Percentiles rank a stretch among this genome's conserved stretches.
Evolutionary conservation across 768 basidiomycete species (phyloP).

Genomic region (Basidioascus undulatus): DNA sequence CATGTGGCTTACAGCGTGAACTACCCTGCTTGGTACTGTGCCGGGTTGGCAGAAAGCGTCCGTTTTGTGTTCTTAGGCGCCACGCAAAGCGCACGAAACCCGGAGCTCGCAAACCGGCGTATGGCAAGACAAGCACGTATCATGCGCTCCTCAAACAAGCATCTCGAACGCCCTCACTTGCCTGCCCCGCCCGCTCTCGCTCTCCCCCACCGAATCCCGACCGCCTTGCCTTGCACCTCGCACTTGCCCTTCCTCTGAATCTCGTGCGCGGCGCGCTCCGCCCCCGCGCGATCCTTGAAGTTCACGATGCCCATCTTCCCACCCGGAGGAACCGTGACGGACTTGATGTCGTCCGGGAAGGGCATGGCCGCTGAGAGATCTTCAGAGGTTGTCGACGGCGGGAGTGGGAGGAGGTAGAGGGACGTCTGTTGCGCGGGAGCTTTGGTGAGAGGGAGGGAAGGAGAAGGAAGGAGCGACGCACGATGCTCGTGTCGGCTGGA

Average conservation of each 20-base stretch:
- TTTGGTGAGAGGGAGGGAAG: not conserved
- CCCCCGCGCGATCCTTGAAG: constrained; percentile 56
- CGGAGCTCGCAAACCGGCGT: too few relatives aligned
- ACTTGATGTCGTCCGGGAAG: constrained; percentile 46
- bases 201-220: constrained; percentile 71
- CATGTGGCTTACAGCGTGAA: too few relatives aligned
- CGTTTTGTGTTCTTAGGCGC: too few relatives aligned
- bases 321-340: constrained; percentile 63
- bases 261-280: constrained; percentile 69
- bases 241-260: constrained; percentile 79
- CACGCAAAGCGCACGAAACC: too few relatives aligned
- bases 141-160: too few relatives aligned
- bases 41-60: too few relatives aligned
- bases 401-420: constrained; percentile 54
- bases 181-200: constrained; percentile 24
- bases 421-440: constrained; percentile 33
- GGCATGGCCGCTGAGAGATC: constrained; percentile 29
- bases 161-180: too few relatives aligned
- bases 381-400: constrained; percentile 41
- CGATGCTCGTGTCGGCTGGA: constrained; percentile 67
- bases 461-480: constrained; percentile 21
- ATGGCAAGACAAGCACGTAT: too few relatives aligned
- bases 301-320: constrained; percentile 79
- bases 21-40: too few relatives aligned
- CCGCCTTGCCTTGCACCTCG: constrained; percentile 52